These are phyloP conservation scores for Sporobolomyces pararoseus DNA, from an alignment of 768 basidiomycete species.

Conservation along the genomic window DNA sequence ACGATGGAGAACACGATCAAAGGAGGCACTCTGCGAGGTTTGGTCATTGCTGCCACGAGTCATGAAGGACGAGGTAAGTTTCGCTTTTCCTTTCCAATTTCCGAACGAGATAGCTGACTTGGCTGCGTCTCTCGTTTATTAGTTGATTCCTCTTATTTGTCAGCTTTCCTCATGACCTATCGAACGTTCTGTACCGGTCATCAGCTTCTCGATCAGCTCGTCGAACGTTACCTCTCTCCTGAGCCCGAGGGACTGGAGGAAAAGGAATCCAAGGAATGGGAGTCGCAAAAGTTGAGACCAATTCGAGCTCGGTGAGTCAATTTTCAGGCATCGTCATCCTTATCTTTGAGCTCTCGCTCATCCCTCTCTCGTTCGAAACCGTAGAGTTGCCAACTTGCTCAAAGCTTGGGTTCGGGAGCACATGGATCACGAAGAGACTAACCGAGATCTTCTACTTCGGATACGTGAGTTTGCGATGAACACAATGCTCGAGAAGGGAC, in stretches of 20 bases:
- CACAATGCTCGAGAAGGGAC: slow-evolving; percentile 38
- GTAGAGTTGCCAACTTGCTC: slow-evolving; percentile 81
- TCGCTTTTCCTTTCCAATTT: neutral
- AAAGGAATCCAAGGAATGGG: slow-evolving; percentile 72
- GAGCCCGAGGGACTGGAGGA: slow-evolving; percentile 60
- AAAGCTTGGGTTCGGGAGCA: slow-evolving; percentile 81
- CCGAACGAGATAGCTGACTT: neutral
- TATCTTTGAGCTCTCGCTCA: neutral
- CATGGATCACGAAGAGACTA: slow-evolving; percentile 69
- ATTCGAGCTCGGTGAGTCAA: slow-evolving; percentile 73
- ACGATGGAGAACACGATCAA: slow-evolving; percentile 78
- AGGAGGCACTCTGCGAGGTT: slow-evolving; percentile 77
- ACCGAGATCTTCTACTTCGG: slow-evolving; percentile 70
- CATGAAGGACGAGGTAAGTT: slow-evolving; percentile 80
- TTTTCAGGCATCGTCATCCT: neutral
- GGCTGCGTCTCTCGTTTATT: neutral
- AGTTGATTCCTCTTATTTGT: slow-evolving; percentile 68
- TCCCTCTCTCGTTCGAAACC: neutral
- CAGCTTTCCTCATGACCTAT: slow-evolving; percentile 89
- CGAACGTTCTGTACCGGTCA: slow-evolving; percentile 84
- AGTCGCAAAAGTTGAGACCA: slow-evolving; percentile 74
- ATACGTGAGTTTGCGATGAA: slow-evolving; percentile 67
- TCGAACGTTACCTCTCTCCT: slow-evolving; percentile 71
- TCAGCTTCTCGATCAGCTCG: slow-evolving; percentile 75
- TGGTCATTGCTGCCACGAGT: slow-evolving; percentile 84